These are phyloP conservation scores for Plasmodium gonderi DNA, from an alignment of 169 alveolate genomes.

Conservation along the genomic window DNA sequence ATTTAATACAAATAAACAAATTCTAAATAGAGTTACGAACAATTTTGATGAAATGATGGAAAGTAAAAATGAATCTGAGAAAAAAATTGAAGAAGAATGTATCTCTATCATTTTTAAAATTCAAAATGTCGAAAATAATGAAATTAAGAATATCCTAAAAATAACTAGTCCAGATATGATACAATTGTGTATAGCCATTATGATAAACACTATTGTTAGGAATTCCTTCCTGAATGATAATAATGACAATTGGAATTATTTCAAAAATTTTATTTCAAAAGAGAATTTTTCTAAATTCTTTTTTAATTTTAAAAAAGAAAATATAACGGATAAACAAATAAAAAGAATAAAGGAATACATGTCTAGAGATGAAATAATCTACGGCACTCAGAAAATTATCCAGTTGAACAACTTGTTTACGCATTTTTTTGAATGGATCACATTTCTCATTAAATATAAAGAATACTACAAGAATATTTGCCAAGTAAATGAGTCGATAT, in stretches of 20 bases:
- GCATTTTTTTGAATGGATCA: conserved; percentile 27
- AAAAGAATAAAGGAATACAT: conserved; percentile 59
- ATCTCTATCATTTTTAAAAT: conserved; percentile 58
- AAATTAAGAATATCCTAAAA: conserved; percentile 65
- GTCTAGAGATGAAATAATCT: conserved; percentile 10
- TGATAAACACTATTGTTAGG: conserved; percentile 46
- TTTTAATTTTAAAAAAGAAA: conserved; percentile 69
- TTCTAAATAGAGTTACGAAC: conserved; percentile 25
- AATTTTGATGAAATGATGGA: conserved; percentile 65
- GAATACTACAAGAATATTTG: conserved; percentile 43
- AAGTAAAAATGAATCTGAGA: conserved; percentile 58
- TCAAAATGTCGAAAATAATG: conserved; percentile 64
- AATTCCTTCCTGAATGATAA: conserved; percentile 36
- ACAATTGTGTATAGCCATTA: conserved; percentile 27
- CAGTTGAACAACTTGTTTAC: conserved; percentile 58
- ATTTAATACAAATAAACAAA: conserved; percentile 21
- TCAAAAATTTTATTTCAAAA: conserved; percentile 54
- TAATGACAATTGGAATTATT: conserved; percentile 74
- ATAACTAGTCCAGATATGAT: conserved; percentile 26
- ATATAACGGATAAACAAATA: conserved; percentile 54
- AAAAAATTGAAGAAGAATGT: conserved; percentile 67
- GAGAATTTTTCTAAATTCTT: conserved; percentile 54
- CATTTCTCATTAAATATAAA: conserved; percentile 33
- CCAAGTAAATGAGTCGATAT: conserved; percentile 3
- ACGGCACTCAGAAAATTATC: neutral